phyloP scores from a whole-genome alignment of 176 grass and related monocot species.

The Bromus sterilis region DNA sequence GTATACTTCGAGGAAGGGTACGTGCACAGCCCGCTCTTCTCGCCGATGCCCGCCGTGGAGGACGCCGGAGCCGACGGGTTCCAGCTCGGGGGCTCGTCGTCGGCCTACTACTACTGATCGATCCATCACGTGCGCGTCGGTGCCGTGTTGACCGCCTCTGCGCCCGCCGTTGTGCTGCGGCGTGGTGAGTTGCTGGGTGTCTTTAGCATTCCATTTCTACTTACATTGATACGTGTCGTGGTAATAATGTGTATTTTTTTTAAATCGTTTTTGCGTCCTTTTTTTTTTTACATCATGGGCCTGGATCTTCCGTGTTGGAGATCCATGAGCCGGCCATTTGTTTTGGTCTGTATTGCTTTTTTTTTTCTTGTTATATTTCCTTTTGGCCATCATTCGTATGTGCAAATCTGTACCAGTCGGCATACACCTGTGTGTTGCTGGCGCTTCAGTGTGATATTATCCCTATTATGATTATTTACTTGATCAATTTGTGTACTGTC shows the following conservation, averaged over 20 bases:
- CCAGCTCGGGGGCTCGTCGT: conserved; percentile 88
- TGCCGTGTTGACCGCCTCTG: conserved; percentile 22
- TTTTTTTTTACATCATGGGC: background rate
- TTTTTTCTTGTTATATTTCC: background rate
- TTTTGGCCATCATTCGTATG: background rate
- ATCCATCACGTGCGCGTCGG: background rate
- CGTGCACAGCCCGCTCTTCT: conserved; percentile 97
- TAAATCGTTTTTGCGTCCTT: background rate
- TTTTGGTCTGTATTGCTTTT: background rate
- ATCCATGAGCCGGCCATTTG: conserved; percentile 24
- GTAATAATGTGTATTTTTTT: conserved; percentile 7
- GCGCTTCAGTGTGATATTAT: conserved; percentile 49
- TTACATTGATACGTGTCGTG: background rate
- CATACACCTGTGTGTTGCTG: conserved; percentile 31
- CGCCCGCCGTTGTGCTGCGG: conserved; percentile 37
- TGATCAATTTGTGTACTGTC: too few relatives aligned
- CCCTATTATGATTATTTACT: background rate
- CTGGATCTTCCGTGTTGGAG: background rate
- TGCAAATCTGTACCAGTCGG: conserved; percentile 31
- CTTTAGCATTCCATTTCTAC: conserved; percentile 35
- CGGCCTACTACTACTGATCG: conserved; percentile 62
- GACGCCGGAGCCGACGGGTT: conserved; percentile 74
- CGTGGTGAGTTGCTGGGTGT: conserved; percentile 54
- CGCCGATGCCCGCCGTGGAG: conserved; percentile 81
- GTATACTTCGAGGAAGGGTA: conserved; percentile 97